These are phyloP conservation scores for Xerocomus spinulosus DNA, from an alignment of 768 basidiomycete species.

Conservation along the genomic window DNA sequence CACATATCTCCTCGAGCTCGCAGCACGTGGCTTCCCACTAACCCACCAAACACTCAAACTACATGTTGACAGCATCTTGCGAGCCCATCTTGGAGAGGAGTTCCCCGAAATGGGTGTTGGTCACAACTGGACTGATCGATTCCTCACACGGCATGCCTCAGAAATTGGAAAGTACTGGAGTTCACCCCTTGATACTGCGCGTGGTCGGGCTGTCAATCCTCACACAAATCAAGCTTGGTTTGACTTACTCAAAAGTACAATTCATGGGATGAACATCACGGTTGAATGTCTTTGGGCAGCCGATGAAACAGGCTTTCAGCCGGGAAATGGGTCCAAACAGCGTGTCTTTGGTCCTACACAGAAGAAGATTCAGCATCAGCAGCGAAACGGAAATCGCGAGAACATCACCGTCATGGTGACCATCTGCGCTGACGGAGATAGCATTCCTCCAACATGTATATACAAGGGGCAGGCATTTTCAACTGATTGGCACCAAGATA, in stretches of 20 bases:
- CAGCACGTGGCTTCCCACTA: neutral
- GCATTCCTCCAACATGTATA: constrained; percentile 34
- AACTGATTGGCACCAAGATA: constrained; percentile 20
- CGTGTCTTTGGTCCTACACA: constrained; percentile 5
- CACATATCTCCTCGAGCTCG: neutral
- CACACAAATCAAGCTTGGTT: neutral
- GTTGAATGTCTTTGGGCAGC: constrained; percentile 13
- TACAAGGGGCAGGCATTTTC: constrained; percentile 24
- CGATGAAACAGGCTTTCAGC: constrained; percentile 17
- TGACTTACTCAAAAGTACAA: neutral
- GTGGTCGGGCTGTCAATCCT: neutral
- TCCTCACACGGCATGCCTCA: neutral
- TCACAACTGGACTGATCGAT: neutral
- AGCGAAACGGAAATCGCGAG: constrained; percentile 17
- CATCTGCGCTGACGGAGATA: constrained; percentile 40
- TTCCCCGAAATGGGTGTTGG: neutral
- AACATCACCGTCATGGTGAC: constrained; percentile 32
- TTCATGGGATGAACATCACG: neutral
- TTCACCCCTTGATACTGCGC: neutral
- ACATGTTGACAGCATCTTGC: neutral
- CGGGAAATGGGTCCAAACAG: neutral
- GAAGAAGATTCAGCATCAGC: constrained; percentile 16
- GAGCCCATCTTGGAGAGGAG: neutral
- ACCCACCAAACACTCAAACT: neutral
- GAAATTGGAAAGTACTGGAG: neutral